These are phyloP conservation scores for Xylaria sp. DNA, from an alignment of 2,329 filamentous ascomycete species.

Conservation along the genomic window DNA sequence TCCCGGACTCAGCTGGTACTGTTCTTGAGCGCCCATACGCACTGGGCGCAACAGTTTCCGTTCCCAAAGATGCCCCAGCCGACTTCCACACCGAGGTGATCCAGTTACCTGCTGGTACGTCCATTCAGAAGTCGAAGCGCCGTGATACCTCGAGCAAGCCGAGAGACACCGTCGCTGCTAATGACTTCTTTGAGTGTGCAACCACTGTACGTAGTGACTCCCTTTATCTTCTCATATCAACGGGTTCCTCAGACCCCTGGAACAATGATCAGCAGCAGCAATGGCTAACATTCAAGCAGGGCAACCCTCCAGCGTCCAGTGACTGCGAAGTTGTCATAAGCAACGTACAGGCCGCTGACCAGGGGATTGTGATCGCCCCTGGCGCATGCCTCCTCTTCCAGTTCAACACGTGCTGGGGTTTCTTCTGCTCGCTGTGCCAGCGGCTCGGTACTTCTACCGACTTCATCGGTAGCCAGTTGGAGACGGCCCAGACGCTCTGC, in stretches of 20 bases:
- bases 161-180: slow-evolving; percentile 39
- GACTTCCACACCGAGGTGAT: slow-evolving; percentile 41
- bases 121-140: slow-evolving; percentile 34
- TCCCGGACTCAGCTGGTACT: slow-evolving; percentile 27
- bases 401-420: slow-evolving; percentile 52
- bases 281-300: slow-evolving; percentile 41
- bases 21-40: slow-evolving; percentile 34
- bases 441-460: slow-evolving; percentile 49
- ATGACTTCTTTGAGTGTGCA: slow-evolving; percentile 52
- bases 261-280: not conserved
- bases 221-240: not conserved
- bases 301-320: slow-evolving; percentile 43
- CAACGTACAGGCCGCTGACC: slow-evolving; percentile 47
- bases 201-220: slow-evolving; percentile 45
- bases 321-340: slow-evolving; percentile 51
- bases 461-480: slow-evolving; percentile 52
- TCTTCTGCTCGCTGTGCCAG: slow-evolving; percentile 54
- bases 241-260: not conserved
- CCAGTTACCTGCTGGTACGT: not conserved
- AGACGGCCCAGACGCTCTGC: slow-evolving; percentile 51
- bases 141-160: slow-evolving; percentile 37
- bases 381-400: slow-evolving; percentile 51
- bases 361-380: slow-evolving; percentile 47
- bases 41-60: not conserved
- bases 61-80: slow-evolving; percentile 28